These are phyloP conservation scores for Hypoxylon intermedium DNA, from an alignment of 495 filamentous ascomycete species.

Conservation along the genomic window DNA sequence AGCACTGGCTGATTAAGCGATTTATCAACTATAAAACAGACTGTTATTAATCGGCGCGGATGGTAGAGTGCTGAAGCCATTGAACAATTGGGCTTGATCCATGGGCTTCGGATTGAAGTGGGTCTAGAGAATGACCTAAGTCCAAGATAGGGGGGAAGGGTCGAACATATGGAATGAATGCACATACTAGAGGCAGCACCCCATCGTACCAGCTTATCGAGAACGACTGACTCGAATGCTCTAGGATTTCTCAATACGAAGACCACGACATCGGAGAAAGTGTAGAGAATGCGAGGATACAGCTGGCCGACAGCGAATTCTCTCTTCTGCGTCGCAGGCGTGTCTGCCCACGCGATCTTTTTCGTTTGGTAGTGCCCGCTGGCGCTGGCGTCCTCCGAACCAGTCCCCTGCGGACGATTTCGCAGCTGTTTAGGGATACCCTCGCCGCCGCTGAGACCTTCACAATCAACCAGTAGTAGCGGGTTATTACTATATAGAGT, in stretches of 20 bases:
- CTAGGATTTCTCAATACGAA: slow-evolving; percentile 58
- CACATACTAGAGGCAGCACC: slow-evolving; percentile 43
- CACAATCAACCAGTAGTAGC: slow-evolving; percentile 65
- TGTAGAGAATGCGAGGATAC: slow-evolving; percentile 63
- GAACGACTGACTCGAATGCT: slow-evolving; percentile 47
- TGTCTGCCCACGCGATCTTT: slow-evolving; percentile 53
- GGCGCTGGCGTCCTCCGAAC: slow-evolving; percentile 5
- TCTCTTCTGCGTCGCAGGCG: slow-evolving; percentile 47
- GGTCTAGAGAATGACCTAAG: neutral
- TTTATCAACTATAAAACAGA: slow-evolving; percentile 49
- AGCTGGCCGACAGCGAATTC: slow-evolving; percentile 54
- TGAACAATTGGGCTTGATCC: neutral
- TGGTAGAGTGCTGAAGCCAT: neutral
- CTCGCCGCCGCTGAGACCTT: slow-evolving; percentile 62
- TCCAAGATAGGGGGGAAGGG: slow-evolving; percentile 1
- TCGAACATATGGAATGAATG: slow-evolving; percentile 42
- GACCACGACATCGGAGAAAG: slow-evolving; percentile 61
- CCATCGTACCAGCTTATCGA: slow-evolving; percentile 54
- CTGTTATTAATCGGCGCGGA: neutral
- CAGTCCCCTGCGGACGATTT: slow-evolving; percentile 28
- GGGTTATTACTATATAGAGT: slow-evolving; percentile 52
- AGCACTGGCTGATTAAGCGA: slow-evolving; percentile 62
- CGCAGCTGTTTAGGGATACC: slow-evolving; percentile 50
- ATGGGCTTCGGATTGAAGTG: neutral
- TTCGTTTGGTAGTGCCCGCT: slow-evolving; percentile 25